Evolutionary conservation across 2,329 filamentous ascomycete genomes (phyloP).

Genomic region (Beauveria sp.): DNA sequence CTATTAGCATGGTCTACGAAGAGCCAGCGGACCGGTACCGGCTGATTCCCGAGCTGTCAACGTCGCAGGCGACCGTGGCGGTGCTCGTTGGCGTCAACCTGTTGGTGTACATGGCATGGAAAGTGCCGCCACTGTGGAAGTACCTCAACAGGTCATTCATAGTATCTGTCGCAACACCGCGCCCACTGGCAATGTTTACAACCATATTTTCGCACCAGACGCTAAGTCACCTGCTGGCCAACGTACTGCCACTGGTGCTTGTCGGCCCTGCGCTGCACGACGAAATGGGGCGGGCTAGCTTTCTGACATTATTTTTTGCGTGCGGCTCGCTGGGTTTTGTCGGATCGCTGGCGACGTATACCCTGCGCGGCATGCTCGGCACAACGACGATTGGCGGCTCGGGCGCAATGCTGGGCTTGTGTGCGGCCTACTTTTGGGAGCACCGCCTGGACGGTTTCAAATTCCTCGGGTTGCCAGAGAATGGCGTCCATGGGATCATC

Average conservation of each 20-base stretch:
- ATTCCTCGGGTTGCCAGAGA: slow-evolving; percentile 49
- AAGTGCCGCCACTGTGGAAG: slow-evolving; percentile 56
- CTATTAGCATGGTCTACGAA: slow-evolving; percentile 42
- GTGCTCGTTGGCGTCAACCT: slow-evolving; percentile 54
- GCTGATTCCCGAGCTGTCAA: slow-evolving; percentile 53
- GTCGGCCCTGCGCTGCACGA: slow-evolving; percentile 62
- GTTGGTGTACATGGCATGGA: slow-evolving; percentile 51
- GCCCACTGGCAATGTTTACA: slow-evolving; percentile 52
- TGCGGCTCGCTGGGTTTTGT: slow-evolving; percentile 52
- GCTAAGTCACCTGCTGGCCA: slow-evolving; percentile 51
- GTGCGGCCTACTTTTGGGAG: slow-evolving; percentile 54
- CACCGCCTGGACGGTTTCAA: slow-evolving; percentile 50
- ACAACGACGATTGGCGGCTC: slow-evolving; percentile 59
- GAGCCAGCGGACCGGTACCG: slow-evolving; percentile 45
- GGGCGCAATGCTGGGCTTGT: slow-evolving; percentile 54
- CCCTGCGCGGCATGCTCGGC: slow-evolving; percentile 36
- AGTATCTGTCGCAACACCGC: slow-evolving; percentile 56
- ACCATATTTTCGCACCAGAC: slow-evolving; percentile 63
- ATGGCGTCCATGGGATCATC: slow-evolving; percentile 47
- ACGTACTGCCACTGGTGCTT: slow-evolving; percentile 59
- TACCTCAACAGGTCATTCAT: slow-evolving; percentile 63
- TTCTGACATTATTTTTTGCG: slow-evolving; percentile 59
- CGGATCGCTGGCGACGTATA: slow-evolving; percentile 45
- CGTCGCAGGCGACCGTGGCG: slow-evolving; percentile 56
- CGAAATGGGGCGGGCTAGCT: slow-evolving; percentile 60